These are phyloP conservation scores for Citrus australasica DNA, from an alignment of 345 rosid species.

Conservation along the genomic window DNA sequence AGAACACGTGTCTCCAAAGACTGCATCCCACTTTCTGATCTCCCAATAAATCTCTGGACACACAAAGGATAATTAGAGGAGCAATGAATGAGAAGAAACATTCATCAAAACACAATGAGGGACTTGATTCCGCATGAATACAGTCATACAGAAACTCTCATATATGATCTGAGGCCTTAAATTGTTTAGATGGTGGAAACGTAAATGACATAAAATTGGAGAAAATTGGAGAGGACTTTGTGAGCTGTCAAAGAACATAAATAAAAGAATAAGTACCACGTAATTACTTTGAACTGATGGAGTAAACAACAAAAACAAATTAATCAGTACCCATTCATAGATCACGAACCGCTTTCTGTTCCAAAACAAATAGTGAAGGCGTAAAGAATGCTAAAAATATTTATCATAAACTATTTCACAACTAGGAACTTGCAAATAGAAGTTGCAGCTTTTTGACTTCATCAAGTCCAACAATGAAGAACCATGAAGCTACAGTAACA, in stretches of 20 bases:
- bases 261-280: neutral
- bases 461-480: constrained; percentile 9
- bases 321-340: neutral
- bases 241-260: neutral
- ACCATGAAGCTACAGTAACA: neutral
- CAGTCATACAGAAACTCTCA: neutral
- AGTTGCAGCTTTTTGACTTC: neutral
- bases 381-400: neutral
- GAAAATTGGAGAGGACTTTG: neutral
- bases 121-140: neutral
- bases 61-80: neutral
- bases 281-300: neutral
- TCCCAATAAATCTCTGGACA: constrained; percentile 73
- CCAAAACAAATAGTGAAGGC: neutral
- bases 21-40: constrained; percentile 77
- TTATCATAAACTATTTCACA: neutral
- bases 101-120: neutral
- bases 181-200: neutral
- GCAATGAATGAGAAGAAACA: constrained; percentile 9
- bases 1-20: constrained; percentile 85
- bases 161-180: neutral
- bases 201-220: neutral
- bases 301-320: neutral
- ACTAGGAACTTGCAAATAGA: neutral
- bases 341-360: neutral